phyloP scores from a whole-genome alignment of 371 early-diverging fungal genomes.

The Mucor saturninus region DNA sequence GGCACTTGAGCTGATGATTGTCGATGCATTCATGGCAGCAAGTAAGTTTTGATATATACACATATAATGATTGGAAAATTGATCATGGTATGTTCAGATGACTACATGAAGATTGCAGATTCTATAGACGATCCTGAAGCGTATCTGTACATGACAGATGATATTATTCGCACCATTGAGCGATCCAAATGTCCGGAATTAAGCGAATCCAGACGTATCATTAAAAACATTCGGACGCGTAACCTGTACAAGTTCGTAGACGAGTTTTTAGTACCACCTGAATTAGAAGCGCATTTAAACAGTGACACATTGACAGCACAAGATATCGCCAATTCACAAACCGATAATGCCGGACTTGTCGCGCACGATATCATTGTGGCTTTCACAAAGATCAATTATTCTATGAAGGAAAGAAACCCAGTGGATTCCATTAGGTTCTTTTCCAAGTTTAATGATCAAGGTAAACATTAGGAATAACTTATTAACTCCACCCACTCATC shows the following conservation, averaged over 20 bases:
- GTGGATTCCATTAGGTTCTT: slow-evolving; percentile 85
- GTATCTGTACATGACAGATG: slow-evolving; percentile 85
- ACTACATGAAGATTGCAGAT: slow-evolving; percentile 70
- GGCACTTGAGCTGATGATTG: slow-evolving; percentile 88
- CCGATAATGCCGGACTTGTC: slow-evolving; percentile 54
- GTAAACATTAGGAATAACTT: slow-evolving; percentile 24
- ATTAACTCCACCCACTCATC: too few species aligned
- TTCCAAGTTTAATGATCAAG: slow-evolving; percentile 65
- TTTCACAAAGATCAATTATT: slow-evolving; percentile 76
- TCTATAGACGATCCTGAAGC: slow-evolving; percentile 69
- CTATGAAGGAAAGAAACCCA: slow-evolving; percentile 85
- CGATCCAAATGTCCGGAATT: slow-evolving; percentile 66
- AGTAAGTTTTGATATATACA: slow-evolving; percentile 19
- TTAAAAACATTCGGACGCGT: slow-evolving; percentile 76
- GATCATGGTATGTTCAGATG: slow-evolving; percentile 43
- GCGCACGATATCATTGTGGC: slow-evolving; percentile 78
- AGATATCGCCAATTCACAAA: slow-evolving; percentile 65
- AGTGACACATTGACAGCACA: slow-evolving; percentile 57
- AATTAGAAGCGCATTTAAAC: slow-evolving; percentile 48
- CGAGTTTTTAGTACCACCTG: slow-evolving; percentile 75
- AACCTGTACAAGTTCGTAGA: slow-evolving; percentile 91
- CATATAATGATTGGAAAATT: too few species aligned
- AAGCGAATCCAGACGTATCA: slow-evolving; percentile 65
- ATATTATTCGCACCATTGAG: slow-evolving; percentile 85
- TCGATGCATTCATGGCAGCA: slow-evolving; percentile 87